Base-by-base conservation (phyloP, 1,139 yeast species). In the Protomyces macrosporus region DNA sequence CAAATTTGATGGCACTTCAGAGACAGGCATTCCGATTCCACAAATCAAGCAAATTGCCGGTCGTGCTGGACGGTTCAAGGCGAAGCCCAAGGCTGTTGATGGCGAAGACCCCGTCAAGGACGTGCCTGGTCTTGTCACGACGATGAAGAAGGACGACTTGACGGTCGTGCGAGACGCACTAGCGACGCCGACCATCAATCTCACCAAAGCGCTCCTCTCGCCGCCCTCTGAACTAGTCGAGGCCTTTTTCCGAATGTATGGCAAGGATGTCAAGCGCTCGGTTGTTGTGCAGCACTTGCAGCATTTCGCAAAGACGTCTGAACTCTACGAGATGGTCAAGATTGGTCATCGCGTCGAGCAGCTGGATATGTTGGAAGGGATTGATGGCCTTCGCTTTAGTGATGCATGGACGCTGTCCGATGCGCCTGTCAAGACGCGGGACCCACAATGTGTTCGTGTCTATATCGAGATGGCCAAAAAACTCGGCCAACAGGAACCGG, bases 1-100 rank as follows among this genome's bases (percentile, higher is more conserved):
- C 60, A 95, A 93, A 74, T 93, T 82, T 70, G 84, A 90, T 72
- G 98, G 98, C 3, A 72, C 72, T 16, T 76, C 75, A 30, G 75
- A 79, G 68, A 75, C 76, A 3, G 74, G 75, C 1, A 74, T 91
- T 51, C 78, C 87, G 0, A 77, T 82, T 3, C 86, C 95, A 0
- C 85, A 86, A 64, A 82, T 87, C 36, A 90, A 90, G 73, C 99
- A 93, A 74, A 93, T 93, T 68, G 98, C 95, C 1, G 99, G 99
- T 0, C 79, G 99, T 68, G 98, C 98, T 0, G 99, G 99, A 0
- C 76, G 99, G 66, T 93, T 78, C 71, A 79, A 78, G 66, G 69
- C 72, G 12, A 65, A 6, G 48, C 56, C 36, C 64, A 66, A n/a
- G 64, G 55, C 35, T 55, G 60, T 34, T n/a, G 55, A n/a, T 56